Evolutionary conservation across 306 rosid species (phyloP).

Genomic region (Myrica gale): DNA sequence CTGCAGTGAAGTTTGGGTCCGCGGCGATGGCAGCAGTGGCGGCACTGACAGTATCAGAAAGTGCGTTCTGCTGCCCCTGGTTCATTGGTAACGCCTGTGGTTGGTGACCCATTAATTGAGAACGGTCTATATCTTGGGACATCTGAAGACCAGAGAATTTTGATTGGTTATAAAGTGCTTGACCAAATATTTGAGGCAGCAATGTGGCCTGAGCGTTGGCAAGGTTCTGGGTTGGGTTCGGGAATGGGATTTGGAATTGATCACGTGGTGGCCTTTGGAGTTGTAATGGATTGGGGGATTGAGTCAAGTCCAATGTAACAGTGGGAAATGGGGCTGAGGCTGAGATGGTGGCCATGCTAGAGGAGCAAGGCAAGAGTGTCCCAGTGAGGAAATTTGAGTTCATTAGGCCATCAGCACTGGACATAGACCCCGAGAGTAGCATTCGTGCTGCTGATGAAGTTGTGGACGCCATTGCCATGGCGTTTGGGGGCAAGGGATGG

Average conservation of each 20-base stretch:
- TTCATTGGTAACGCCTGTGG: slow-evolving; percentile 8
- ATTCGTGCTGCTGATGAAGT: slow-evolving; percentile 74
- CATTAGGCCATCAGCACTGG: slow-evolving; percentile 56
- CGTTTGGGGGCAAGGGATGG: slow-evolving; percentile 82
- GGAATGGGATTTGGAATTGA: slow-evolving; percentile 52
- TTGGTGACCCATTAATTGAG: slow-evolving; percentile 30
- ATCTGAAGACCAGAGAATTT: slow-evolving; percentile 64
- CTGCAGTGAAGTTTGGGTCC: slow-evolving; percentile 68
- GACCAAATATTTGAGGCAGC: slow-evolving; percentile 57
- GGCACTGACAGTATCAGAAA: slow-evolving; percentile 48
- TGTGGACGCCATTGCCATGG: slow-evolving; percentile 78
- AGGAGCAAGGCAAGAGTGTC: slow-evolving; percentile 58
- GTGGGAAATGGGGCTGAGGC: slow-evolving; percentile 92
- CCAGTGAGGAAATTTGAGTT: slow-evolving; percentile 58
- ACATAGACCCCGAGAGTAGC: slow-evolving; percentile 78
- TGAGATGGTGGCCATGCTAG: slow-evolving; percentile 81
- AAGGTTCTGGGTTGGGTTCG: slow-evolving; percentile 31
- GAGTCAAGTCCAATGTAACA: slow-evolving; percentile 77
- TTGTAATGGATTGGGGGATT: slow-evolving; percentile 53
- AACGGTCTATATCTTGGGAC: slow-evolving; percentile 41
- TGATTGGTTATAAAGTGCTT: slow-evolving; percentile 58
- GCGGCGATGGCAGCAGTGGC: slow-evolving; percentile 69
- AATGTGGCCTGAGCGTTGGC: slow-evolving; percentile 34
- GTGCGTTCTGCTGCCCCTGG: slow-evolving; percentile 32
- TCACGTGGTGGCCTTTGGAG: slow-evolving; percentile 32